Base-by-base conservation (phyloP, 75 land plant genomes). In the Azolla pinnata region DNA sequence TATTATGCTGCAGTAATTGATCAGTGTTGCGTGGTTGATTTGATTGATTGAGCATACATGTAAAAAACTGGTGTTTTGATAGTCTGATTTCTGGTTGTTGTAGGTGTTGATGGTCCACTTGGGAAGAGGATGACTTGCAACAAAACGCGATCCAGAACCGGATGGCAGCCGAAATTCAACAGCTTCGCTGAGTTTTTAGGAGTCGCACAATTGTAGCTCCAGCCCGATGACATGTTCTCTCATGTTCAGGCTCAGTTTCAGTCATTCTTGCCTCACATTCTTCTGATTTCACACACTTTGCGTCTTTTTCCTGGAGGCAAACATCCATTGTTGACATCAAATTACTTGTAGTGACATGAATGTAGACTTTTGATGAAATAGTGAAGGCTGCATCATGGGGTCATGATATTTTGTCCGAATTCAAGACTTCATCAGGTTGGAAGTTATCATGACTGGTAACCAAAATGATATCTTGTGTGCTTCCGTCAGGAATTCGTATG, bases 71-170 rank as follows among this genome's bases (percentile, higher is more conserved):
- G n/a, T n/a, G n/a, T n/a, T n/a, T n/a, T n/a, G n/a, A n/a, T n/a
- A n/a, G n/a, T n/a, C n/a, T n/a, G n/a, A n/a, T n/a, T n/a, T n/a
- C n/a, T n/a, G n/a, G n/a, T n/a, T n/a, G n/a, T n/a, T 51, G 54
- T 52, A 67, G 70, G 59, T 20, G 59, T 2, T 25, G 70, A 67
- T 8, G 70, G 70, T n/a, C 63, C 70, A 4, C 63, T 67, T 1
- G 70, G 70, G 44, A 67, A 67, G 54, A 67, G 40, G 42, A 67
- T 67, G 70, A 60, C 59, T 46, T 58, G 59, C 54, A 33, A 38
- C 48, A 28, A 17, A 21, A 67, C 70, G 26, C 50, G 70, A 28
- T 25, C 18, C 18, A 12, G 1, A 16, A 27, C 58, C 34, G 70
- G 54, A 16, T 67, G 70, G 70, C 62, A 60, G 12, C 70, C 70